phyloP scores from a whole-genome alignment of 768 basidiomycete genomes.

The Clavulina sp. region DNA sequence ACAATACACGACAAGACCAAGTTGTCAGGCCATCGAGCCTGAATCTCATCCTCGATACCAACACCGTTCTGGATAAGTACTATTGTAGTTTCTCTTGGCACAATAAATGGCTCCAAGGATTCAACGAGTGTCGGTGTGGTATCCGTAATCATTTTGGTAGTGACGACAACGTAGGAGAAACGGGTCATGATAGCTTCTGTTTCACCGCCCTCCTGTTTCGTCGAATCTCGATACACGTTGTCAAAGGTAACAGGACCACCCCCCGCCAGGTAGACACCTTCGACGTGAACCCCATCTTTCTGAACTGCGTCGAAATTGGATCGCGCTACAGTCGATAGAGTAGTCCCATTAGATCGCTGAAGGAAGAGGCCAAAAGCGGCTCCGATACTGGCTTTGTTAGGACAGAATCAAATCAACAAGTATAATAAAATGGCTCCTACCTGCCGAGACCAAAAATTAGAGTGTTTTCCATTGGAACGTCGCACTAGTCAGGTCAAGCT shows the following conservation, averaged over 20 bases:
- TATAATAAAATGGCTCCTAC: not conserved
- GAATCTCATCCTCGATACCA: slow-evolving; percentile 1
- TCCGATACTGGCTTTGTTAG: not conserved
- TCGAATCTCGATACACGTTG: not conserved
- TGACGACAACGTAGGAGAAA: not conserved
- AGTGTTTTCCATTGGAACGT: not conserved
- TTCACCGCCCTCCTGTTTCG: too few species aligned
- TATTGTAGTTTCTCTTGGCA: not conserved
- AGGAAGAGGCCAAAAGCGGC: not conserved
- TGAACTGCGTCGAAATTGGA: not conserved
- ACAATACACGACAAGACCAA: not conserved
- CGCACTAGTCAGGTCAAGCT: too few species aligned
- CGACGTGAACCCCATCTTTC: not conserved
- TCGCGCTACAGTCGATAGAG: not conserved
- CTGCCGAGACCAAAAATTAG: slow-evolving; percentile 1
- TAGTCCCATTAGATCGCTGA: not conserved
- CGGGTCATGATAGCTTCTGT: not conserved
- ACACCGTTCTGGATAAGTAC: not conserved
- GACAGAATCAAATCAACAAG: not conserved
- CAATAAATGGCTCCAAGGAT: not conserved
- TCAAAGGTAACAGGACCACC: not conserved
- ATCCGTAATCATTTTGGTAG: not conserved
- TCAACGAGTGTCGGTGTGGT: not conserved
- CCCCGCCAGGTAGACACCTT: not conserved
- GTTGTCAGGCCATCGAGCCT: not conserved